Conservation (phyloP, 495 filamentous ascomycete species). For the Oleoguttula mirabilis region DNA sequence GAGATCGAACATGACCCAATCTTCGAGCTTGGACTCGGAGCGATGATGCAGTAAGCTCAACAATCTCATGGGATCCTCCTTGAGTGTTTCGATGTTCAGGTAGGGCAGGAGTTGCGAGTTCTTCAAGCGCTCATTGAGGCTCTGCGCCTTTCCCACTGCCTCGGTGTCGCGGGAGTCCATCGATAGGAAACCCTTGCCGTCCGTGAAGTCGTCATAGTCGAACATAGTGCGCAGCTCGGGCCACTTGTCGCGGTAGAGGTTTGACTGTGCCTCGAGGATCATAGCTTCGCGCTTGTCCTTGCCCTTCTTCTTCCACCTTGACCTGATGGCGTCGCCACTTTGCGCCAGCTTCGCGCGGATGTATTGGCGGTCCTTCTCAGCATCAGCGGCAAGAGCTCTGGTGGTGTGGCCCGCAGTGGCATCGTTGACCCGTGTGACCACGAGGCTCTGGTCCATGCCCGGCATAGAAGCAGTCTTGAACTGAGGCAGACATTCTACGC, state of each 20-base stretch:
- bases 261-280: neutral
- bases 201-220: neutral
- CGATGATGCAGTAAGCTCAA: neutral
- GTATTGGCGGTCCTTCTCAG: too few species aligned
- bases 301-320: neutral
- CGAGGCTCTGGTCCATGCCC: too few species aligned
- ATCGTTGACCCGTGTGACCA: too few species aligned
- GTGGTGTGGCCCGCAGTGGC: too few species aligned
- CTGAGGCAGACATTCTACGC: too few species aligned
- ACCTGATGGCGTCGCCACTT: neutral
- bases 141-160: neutral
- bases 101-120: constrained; percentile 5
- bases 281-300: neutral
- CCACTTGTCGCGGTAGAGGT: neutral
- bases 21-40: neutral
- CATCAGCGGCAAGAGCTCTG: too few species aligned
- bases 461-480: too few species aligned
- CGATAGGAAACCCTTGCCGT: too few species aligned
- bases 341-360: neutral
- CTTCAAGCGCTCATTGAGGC: too few species aligned
- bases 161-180: too few species aligned
- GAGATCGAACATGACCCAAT: neutral
- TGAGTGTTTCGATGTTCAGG: neutral
- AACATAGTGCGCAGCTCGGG: neutral
- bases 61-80: neutral